Evolutionary conservation across 2,329 filamentous ascomycete genomes (phyloP).

Genomic region (Monilinia polystroma): DNA sequence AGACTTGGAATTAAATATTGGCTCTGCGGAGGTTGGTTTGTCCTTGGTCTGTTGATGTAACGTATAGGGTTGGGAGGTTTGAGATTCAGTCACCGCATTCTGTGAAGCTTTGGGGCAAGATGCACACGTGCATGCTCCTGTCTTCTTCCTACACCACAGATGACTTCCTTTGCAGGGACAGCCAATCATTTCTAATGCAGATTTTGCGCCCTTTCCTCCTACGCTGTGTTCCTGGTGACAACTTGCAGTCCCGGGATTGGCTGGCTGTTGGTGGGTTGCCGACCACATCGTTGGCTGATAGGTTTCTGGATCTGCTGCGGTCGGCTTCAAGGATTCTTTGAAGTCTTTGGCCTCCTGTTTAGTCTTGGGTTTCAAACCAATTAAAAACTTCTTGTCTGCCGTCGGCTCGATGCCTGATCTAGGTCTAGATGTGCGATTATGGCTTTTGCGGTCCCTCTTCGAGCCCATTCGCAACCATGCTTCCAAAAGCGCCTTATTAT

Average conservation of each 20-base stretch:
- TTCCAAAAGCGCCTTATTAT: conserved; percentile 77
- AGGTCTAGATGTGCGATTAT: conserved; percentile 41
- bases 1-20: not conserved
- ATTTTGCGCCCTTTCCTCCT: conserved; percentile 3
- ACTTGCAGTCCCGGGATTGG: not conserved
- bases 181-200: not conserved
- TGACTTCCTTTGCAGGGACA: conserved; percentile 22
- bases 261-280: not conserved
- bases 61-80: not conserved
- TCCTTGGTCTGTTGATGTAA: not conserved
- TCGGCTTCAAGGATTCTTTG: conserved; percentile 3
- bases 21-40: not conserved
- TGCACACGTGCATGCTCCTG: conserved; percentile 12
- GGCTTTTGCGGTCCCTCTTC: conserved; percentile 49
- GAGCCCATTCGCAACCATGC: conserved; percentile 67
- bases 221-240: not conserved
- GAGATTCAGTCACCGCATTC: not conserved
- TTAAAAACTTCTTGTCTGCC: not conserved
- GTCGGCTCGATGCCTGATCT: conserved; percentile 9
- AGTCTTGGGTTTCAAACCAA: not conserved
- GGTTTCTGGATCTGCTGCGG: not conserved
- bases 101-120: conserved; percentile 20
- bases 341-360: conserved; percentile 3
- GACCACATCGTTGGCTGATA: not conserved
- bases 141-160: conserved; percentile 17